Percentiles rank a stretch among this genome's conserved stretches.
These are phyloP conservation scores for Cucurbita argyrosperma DNA, from an alignment of 306 rosid genomes.

Conservation along the genomic window DNA sequence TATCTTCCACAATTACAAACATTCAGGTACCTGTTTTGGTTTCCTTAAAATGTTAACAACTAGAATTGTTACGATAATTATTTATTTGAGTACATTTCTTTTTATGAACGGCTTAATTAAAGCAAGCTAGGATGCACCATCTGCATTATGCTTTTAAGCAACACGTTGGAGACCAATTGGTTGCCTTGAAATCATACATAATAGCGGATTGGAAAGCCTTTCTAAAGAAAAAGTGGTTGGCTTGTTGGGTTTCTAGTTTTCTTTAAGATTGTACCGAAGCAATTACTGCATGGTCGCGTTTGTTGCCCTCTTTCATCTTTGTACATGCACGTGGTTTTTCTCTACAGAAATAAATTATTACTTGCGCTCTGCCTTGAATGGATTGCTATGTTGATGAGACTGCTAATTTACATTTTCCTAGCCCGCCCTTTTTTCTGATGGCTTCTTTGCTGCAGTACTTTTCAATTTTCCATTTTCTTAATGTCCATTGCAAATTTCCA, in stretches of 20 bases:
- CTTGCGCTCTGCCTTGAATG: background rate
- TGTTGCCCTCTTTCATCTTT: background rate
- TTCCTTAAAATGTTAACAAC: background rate
- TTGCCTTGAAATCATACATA: background rate
- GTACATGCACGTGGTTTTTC: background rate
- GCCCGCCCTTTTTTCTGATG: background rate
- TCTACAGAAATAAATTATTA: background rate
- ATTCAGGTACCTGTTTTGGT: conserved; percentile 48
- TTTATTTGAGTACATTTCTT: background rate
- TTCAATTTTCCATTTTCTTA: background rate
- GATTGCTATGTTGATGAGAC: background rate
- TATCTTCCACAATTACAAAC: conserved; percentile 72
- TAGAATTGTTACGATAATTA: background rate
- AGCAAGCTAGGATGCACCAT: background rate
- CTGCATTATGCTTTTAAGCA: background rate
- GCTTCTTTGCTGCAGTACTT: background rate
- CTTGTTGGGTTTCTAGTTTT: background rate
- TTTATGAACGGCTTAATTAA: background rate
- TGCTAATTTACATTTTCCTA: background rate
- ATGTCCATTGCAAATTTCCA: background rate
- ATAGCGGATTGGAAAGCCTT: background rate
- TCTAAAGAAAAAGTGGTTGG: background rate
- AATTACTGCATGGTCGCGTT: background rate
- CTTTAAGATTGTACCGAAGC: background rate
- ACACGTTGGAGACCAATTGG: background rate